Evolutionary conservation across 768 basidiomycete genomes (phyloP), one percentile per base, ranked within the genome.

Genomic region (Podaxis rugospora): DNA sequence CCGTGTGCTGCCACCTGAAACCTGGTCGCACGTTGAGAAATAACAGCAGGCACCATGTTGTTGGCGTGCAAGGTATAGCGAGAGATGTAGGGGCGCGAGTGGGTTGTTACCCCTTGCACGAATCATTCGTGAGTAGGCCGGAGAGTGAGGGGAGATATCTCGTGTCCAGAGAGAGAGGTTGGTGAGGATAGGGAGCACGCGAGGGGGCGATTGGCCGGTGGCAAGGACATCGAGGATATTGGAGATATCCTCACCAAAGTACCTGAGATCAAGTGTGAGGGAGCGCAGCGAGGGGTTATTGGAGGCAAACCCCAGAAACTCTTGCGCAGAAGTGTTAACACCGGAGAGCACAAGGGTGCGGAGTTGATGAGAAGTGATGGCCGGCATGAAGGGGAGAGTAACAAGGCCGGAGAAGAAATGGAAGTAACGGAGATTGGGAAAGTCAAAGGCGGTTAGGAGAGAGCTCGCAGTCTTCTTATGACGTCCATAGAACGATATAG

Each of bases 361-460:
- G 51, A 60, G 59, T 13, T 25, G 28, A 18, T 44, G 40, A 44
- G 59, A 54, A 21, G 28, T 51, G 13, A 60, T 46, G 32, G 32
- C 32, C 21, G 59, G 59, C 42, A 60, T 44, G 42, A 54, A 54
- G 18, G 59, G 59, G 7, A 60, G 42, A 4, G 59, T 60, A 27
- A 60, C 25, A 37, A 60, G 54, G 51, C 59, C 59, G 2, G 59
- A 60, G 51, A 60, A 60, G 51, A 53, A 60, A 36, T 60, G 51
- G 52, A 60, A 54, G 39, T 60, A 52, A 9, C 59, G 59, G 59
- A 60, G 59, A 49, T 54, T 27, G 37, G 59, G 59, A 5, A 60
- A 42, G 51, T 60, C 32, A 39, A 60, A 54, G 10, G 32, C 16
- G 52, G 51, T 46, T 23, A 60, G 52, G 42, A 60, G 59, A 14